Evolutionary conservation across 768 basidiomycete genomes (phyloP), one percentile per base, ranked within the genome.

Genomic region (Naganishia kalamii): DNA sequence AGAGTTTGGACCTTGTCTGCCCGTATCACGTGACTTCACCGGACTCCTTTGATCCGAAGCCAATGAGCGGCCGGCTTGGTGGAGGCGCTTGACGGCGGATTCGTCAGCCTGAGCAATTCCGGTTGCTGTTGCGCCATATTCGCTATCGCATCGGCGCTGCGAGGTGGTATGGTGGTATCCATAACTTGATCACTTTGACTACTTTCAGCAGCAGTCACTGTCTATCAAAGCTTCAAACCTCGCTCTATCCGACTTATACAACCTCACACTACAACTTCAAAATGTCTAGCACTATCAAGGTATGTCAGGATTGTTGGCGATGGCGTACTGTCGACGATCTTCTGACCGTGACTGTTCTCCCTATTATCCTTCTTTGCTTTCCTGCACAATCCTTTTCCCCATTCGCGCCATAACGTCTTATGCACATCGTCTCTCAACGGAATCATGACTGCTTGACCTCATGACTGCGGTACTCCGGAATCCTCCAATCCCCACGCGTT

Each of bases 271-370:
- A n/a, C 7, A 6, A 44, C n/a, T 44, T n/a, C 54, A 40, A 37
- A 57, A 57, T 57, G 54, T 57, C 54, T 40, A 57, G 54, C 54
- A 40, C 35, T 40, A 57, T 57, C 54, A 57, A 57, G 54, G 54
- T 57, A 57, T 19, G 54, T 57, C 25, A 15, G 6, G 46, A 47
- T 47, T 49, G 17, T n/a, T 46, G 48, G 13, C 48, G 17, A 11
- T 32, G 5, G 8, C 2, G 17, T 32, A 2, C 21, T 6, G 51
- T 30, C n/a, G 29, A 19, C 1, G 35, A 40, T 25, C 35, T n/a
- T 23, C 37, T 57, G 54, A 57, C 54, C 23, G 21, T 23, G 3
- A n/a, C 35, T 23, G 23, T 19, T 21, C 30, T 37, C 5, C 19
- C 21, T 44, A 44, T 44, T n/a, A 6, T 44, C 10, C 43, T 40